phyloP scores from a whole-genome alignment of 352 stramenopile genomes.

The Phytophthora niederhauseri region DNA sequence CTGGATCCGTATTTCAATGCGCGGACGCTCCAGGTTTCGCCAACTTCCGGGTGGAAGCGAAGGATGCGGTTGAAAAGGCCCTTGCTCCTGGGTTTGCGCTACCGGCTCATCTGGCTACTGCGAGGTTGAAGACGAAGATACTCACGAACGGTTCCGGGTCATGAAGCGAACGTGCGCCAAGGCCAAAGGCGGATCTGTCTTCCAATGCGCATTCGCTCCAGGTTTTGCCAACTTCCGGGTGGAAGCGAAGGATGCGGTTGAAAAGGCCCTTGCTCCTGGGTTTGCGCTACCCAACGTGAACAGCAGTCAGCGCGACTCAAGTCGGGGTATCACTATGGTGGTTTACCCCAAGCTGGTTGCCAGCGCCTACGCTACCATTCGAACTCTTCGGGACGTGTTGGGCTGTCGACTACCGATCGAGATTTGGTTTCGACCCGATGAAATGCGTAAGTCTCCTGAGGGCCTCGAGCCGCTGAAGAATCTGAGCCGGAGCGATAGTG shows the following conservation, averaged over 20 bases:
- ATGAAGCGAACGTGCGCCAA: conserved; percentile 63
- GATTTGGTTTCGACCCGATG: conserved; percentile 58
- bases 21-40: conserved; percentile 54
- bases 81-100: neutral
- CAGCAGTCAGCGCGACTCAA: neutral
- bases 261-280: neutral
- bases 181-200: conserved; percentile 38
- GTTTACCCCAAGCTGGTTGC: conserved; percentile 70
- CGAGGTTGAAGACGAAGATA: conserved; percentile 54
- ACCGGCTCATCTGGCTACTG: conserved; percentile 60
- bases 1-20: conserved; percentile 48
- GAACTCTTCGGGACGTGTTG: conserved; percentile 36
- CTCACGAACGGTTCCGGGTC: conserved; percentile 58
- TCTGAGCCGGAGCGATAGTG: conserved; percentile 21
- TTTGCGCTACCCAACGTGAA: conserved; percentile 12
- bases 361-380: conserved; percentile 66
- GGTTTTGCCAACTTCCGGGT: conserved; percentile 64
- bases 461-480: conserved; percentile 21
- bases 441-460: conserved; percentile 19
- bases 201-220: conserved; percentile 50
- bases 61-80: conserved; percentile 1
- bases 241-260: conserved; percentile 7
- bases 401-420: conserved; percentile 62
- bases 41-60: conserved; percentile 45
- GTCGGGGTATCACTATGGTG: conserved; percentile 58